These are phyloP conservation scores for Dipodascus geniculatus DNA, from an alignment of 805 yeast genomes.

Conservation along the genomic window DNA sequence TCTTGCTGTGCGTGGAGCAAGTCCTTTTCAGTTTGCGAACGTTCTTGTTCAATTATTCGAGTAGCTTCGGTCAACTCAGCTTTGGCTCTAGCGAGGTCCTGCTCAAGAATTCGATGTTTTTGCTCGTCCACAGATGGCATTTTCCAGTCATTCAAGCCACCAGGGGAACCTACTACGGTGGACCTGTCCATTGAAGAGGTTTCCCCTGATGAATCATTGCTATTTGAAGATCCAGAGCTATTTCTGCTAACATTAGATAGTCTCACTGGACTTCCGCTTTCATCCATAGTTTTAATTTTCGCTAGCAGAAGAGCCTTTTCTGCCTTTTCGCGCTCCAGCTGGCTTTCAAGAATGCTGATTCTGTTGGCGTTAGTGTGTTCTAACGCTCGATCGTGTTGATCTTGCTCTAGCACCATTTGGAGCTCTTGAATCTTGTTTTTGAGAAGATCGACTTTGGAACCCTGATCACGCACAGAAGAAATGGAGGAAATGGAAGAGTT, in stretches of 20 bases:
- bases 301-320: conserved; percentile 9
- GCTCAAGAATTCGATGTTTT: neutral
- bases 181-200: neutral
- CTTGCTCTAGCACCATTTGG: conserved; percentile 18
- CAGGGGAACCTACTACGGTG: neutral
- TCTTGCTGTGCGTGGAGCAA: neutral
- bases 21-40: neutral
- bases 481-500: conserved; percentile 1
- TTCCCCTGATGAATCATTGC: conserved; percentile 3
- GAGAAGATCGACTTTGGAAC: conserved; percentile 17
- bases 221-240: conserved; percentile 10
- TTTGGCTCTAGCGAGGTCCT: neutral
- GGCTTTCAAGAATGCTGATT: conserved; percentile 13
- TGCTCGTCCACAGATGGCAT: neutral
- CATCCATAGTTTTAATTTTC: conserved; percentile 2
- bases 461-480: conserved; percentile 7
- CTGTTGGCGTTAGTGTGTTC: conserved; percentile 13
- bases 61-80: neutral
- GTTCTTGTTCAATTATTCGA: neutral
- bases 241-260: conserved; percentile 6
- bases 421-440: conserved; percentile 19
- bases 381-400: conserved; percentile 15
- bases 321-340: conserved; percentile 11
- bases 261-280: conserved; percentile 5
- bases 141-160: neutral